These are phyloP conservation scores for Penicillium rolfsii DNA, from an alignment of 2,329 filamentous ascomycete genomes.

Conservation along the genomic window DNA sequence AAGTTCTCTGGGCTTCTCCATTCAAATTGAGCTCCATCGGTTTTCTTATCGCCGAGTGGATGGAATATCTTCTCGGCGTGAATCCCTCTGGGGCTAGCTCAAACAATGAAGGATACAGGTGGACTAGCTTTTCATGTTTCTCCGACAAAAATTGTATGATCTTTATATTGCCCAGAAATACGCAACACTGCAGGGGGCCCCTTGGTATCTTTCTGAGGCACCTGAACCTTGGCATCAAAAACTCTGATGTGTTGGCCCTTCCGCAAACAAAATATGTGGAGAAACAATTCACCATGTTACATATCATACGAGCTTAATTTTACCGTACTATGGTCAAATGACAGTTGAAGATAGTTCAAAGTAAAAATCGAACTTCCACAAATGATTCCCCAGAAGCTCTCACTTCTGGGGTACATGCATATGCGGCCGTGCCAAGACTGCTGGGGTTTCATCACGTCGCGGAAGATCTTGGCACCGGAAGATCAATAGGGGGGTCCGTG, in stretches of 20 bases:
- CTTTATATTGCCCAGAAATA: slow-evolving; percentile 3
- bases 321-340: neutral
- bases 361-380: slow-evolving; percentile 16
- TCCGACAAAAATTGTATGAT: slow-evolving; percentile 22
- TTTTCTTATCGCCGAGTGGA: neutral
- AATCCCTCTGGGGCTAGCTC: neutral
- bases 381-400: slow-evolving; percentile 6
- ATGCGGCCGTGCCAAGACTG: slow-evolving; percentile 13
- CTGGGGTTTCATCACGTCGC: slow-evolving; percentile 13
- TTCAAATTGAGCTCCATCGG: neutral
- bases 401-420: slow-evolving; percentile 1
- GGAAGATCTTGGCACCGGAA: slow-evolving; percentile 15
- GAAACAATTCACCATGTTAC: neutral
- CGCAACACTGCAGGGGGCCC: neutral
- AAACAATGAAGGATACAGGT: slow-evolving; percentile 6
- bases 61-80: slow-evolving; percentile 9
- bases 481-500: slow-evolving; percentile 7
- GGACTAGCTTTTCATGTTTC: slow-evolving; percentile 9
- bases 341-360: neutral
- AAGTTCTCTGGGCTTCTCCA: neutral
- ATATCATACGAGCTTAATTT: neutral
- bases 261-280: neutral
- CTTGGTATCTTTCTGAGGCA: neutral
- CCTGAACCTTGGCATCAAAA: slow-evolving; percentile 15
- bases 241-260: neutral